Evolutionary conservation across 495 filamentous ascomycete genomes (phyloP).

Genomic region (Tricharina praecox): DNA sequence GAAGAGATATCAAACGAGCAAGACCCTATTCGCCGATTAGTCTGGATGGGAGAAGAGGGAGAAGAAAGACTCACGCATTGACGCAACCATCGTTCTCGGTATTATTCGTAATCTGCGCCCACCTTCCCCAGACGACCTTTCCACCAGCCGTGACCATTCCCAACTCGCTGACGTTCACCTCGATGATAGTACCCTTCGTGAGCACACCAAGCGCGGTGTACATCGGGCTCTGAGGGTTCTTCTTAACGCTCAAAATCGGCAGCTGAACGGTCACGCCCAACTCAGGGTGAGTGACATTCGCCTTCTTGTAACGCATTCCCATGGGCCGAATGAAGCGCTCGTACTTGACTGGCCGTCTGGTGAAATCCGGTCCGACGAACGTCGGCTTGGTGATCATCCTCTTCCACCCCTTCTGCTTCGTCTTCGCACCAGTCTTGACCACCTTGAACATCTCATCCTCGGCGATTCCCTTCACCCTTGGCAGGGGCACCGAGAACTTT

Average conservation of each 20-base stretch:
- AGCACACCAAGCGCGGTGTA: constrained; percentile 90
- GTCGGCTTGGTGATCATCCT: constrained; percentile 87
- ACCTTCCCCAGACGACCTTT: constrained; percentile 83
- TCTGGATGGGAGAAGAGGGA: too few relatives aligned
- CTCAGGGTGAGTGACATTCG: constrained; percentile 79
- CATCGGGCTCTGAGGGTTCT: constrained; percentile 91
- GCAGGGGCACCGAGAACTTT: constrained; percentile 86
- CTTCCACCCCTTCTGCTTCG: constrained; percentile 64
- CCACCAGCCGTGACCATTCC: constrained; percentile 83
- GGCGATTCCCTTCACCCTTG: constrained; percentile 81
- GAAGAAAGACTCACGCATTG: constrained; percentile 38
- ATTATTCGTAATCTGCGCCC: constrained; percentile 65
- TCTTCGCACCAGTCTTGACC: constrained; percentile 68
- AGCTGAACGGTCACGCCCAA: constrained; percentile 79
- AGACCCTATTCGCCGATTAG: too few relatives aligned
- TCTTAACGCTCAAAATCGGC: constrained; percentile 87
- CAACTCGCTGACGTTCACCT: constrained; percentile 89
- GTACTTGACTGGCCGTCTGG: constrained; percentile 82
- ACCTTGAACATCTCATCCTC: constrained; percentile 99
- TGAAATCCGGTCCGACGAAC: constrained; percentile 83
- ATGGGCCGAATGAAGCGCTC: constrained; percentile 71
- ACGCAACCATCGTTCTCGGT: constrained; percentile 66
- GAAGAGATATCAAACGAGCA: too few relatives aligned
- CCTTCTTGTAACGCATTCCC: constrained; percentile 84
- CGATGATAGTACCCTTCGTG: constrained; percentile 85